Base-by-base conservation (phyloP, 164 flowering plant species). In the Macadamia integrifolia region DNA sequence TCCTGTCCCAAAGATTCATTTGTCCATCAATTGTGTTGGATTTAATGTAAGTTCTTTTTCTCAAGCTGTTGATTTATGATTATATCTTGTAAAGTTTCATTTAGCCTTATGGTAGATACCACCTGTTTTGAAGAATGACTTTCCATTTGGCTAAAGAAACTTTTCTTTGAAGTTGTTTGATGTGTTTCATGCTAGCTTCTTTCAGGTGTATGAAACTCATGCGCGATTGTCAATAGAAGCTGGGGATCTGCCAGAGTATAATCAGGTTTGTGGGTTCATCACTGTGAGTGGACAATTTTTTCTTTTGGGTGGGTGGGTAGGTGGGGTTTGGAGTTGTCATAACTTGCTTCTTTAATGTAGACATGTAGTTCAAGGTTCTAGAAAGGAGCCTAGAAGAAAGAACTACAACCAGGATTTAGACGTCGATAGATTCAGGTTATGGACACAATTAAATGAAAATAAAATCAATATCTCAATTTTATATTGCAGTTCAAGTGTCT, bases 181-280 rank as follows among this genome's bases (percentile, higher is more conserved):
- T 57, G 1, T 23, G 43, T 23, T 71, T 30, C 31, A 42, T 69
- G 9, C 32, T 69, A 9, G 60, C 58, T 4, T 62, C n/a, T 72
- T 74, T 75, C 81, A 92, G 99, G 99, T 94, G 1, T 94, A 94
- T 77, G 99, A 94, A 83, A 90, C 98, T 73, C 99, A 92, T 90
- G 99, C 92, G 58, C 85, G 99, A 60, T 78, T 92, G 73, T 92
- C 99, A 28, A 70, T 94, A 60, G 99, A 90, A 83, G 84, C 76
- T 72, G 97, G 94, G 57, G 99, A 94, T 74, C 72, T 92, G 74
- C 90, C 98, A 40, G 99, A 94, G 80, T 92, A 79, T 79, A 92
- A 90, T 83, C 99, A 94, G 93, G 99, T 92, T 71, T 42, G 79
- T 76, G 30, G 50, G 58, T 32, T 68, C 29, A 40, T 23, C 35